Percentiles rank a stretch among this genome's conserved stretches.
These are phyloP conservation scores for Penicillium bialowiezense DNA, from an alignment of 495 filamentous ascomycete genomes.

Conservation along the genomic window DNA sequence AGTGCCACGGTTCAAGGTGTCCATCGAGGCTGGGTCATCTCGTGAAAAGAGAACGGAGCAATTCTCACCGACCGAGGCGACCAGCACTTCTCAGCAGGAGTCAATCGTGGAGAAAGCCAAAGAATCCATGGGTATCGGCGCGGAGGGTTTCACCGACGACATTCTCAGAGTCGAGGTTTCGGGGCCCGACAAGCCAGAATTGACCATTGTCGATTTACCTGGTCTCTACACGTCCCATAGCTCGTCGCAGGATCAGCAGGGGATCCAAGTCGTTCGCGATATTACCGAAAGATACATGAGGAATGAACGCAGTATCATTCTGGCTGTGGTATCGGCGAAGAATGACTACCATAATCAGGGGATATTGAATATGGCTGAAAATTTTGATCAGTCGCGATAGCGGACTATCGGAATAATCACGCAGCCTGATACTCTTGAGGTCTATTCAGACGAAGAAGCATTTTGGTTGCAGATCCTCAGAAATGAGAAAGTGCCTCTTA, in stretches of 20 bases:
- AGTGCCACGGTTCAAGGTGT: conserved; percentile 13
- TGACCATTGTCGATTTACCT: conserved; percentile 57
- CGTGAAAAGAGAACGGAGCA: conserved; percentile 23
- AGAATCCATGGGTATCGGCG: conserved; percentile 48
- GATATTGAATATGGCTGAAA: conserved; percentile 41
- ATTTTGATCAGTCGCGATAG: conserved; percentile 40
- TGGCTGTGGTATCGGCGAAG: conserved; percentile 52
- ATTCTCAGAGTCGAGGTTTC: conserved; percentile 51
- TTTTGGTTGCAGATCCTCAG: conserved; percentile 39
- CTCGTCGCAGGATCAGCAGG: conserved; percentile 29
- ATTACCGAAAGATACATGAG: conserved; percentile 51
- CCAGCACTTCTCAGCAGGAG: conserved; percentile 29
- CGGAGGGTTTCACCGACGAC: conserved; percentile 41
- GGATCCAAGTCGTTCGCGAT: conserved; percentile 43
- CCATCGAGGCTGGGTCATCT: conserved; percentile 33
- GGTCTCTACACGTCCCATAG: conserved; percentile 49
- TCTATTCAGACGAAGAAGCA: conserved; percentile 35
- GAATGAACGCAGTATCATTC: conserved; percentile 48
- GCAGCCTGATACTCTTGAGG: conserved; percentile 47
- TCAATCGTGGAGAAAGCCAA: conserved; percentile 50
- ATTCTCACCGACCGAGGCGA: conserved; percentile 6
- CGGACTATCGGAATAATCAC: conserved; percentile 53
- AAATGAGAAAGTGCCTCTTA: conserved; percentile 44
- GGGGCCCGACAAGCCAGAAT: conserved; percentile 49
- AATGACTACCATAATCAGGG: conserved; percentile 49